Evolutionary conservation across 352 stramenopile genomes (phyloP), one percentile per base, ranked within the genome.

Genomic region (Phytophthora tubulina): DNA sequence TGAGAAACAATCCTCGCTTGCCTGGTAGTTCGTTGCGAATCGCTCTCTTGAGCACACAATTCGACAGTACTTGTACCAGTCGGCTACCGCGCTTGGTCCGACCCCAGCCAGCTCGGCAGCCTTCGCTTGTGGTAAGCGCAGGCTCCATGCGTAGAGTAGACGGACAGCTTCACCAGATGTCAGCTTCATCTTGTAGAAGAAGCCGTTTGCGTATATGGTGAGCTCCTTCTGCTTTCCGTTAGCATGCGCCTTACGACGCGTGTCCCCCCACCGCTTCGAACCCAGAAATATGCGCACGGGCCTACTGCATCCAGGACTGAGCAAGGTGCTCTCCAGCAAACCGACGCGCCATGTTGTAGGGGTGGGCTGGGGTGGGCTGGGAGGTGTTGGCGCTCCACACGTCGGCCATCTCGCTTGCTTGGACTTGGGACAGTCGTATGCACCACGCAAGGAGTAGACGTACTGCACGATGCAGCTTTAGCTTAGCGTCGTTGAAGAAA

Each of bases 131-230:
- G 58, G 17, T 4, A 58, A 21, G 17, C 33, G n/a, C 58, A 64
- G 55, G 56, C 31, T 15, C 56, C 56, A 64, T 33, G 44, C 56
- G 6, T 49, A n/a, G 6, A 56, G 31, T 6, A 64, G 45, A 3
- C 45, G 32, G 15, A 56, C 56, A 17, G 45, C 15, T 15, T 1
- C 39, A 2, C 27, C 38, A 5, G 39, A 0, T 15, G 27, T 39
- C 9, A 54, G 38, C 27, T 54, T 54, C 1, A 13, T 4, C 21
- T 54, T 30, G 48, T 38, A 21, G 46, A 54, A 54, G 10, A 54
- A 54, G 9, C 30, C 27, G 30, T 36, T 54, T 3, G 48, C 39
- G 0, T 27, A 15, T 13, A 54, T 21, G 1, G 30, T 4, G 7
- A 13, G 1, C 9, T 3, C 21, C 2, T 6, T 27, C 30, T 54